phyloP scores from a whole-genome alignment of 2,329 filamentous ascomycete genomes.

The Metarhizium sp. region DNA sequence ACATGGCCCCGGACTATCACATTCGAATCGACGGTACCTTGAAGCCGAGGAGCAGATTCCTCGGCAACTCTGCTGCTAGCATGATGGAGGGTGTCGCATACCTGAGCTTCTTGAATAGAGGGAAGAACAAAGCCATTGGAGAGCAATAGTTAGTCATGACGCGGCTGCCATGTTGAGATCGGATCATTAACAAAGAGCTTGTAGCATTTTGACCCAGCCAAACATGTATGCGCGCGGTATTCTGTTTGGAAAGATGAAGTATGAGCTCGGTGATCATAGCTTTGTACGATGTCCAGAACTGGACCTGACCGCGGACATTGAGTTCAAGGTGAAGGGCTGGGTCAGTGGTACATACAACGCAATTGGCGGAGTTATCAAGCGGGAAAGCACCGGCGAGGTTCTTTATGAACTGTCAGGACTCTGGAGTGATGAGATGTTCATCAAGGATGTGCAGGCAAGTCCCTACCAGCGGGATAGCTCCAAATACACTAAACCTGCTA shows the following conservation, averaged over 20 bases:
- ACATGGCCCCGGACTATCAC: conserved; percentile 87
- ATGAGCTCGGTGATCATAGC: conserved; percentile 94
- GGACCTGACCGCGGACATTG: conserved; percentile 78
- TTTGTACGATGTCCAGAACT: conserved; percentile 86
- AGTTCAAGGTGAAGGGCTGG: conserved; percentile 98
- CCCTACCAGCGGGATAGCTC: neutral
- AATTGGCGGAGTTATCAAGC: conserved; percentile 84
- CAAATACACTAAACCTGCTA: neutral
- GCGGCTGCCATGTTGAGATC: neutral
- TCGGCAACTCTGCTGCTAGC: conserved; percentile 95
- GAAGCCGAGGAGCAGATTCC: conserved; percentile 88
- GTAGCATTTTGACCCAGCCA: conserved; percentile 82
- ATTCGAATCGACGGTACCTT: conserved; percentile 93
- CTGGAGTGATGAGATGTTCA: conserved; percentile 92
- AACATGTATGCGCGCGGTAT: conserved; percentile 99
- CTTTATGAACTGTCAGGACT: conserved; percentile 87
- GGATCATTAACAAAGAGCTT: conserved; percentile 4
- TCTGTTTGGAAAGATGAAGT: conserved; percentile 98
- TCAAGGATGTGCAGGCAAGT: conserved; percentile 70
- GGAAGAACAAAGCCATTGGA: conserved; percentile 52
- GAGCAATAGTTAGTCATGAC: conserved; percentile 71
- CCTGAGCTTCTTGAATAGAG: conserved; percentile 71
- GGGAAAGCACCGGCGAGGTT: conserved; percentile 74
- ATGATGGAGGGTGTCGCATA: conserved; percentile 97
- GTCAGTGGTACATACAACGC: conserved; percentile 94